A percentile compares a stretch with the other conserved stretches of the same genome.
These are phyloP conservation scores for Melampsora abietis-canadensis DNA, from an alignment of 1,284 basidiomycete species.

Conservation along the genomic window DNA sequence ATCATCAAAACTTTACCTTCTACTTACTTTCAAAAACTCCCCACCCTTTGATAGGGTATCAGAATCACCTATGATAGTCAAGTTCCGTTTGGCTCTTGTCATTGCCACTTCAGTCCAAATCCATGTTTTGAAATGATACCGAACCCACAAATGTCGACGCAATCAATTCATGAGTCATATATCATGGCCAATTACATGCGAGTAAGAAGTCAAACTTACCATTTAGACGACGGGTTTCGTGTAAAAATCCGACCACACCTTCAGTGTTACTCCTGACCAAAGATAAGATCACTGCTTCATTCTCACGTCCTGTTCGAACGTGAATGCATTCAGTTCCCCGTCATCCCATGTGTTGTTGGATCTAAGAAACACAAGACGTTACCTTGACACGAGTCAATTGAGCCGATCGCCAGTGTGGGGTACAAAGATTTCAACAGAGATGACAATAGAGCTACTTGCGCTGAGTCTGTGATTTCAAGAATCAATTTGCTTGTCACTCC, in stretches of 20 bases:
- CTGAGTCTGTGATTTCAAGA: slow-evolving; percentile 66
- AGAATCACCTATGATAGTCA: slow-evolving; percentile 85
- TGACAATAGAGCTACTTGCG: slow-evolving; percentile 77
- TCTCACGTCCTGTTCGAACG: slow-evolving; percentile 38
- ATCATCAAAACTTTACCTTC: background rate
- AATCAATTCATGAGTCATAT: slow-evolving; percentile 13
- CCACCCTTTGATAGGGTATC: slow-evolving; percentile 79
- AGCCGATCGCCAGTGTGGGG: slow-evolving; percentile 64
- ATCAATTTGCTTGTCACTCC: background rate
- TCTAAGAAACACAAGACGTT: slow-evolving; percentile 51
- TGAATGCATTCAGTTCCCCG: slow-evolving; percentile 55
- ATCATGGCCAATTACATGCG: background rate
- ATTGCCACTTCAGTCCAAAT: slow-evolving; percentile 67
- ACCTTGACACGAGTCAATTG: slow-evolving; percentile 32
- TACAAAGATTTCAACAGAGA: slow-evolving; percentile 70
- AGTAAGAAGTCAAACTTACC: slow-evolving; percentile 57
- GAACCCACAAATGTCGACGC: slow-evolving; percentile 5
- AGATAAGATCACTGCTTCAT: slow-evolving; percentile 77
- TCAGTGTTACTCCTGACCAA: slow-evolving; percentile 77
- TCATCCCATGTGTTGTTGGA: slow-evolving; percentile 80
- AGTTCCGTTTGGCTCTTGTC: slow-evolving; percentile 84
- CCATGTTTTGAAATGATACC: background rate
- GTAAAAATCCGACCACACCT: slow-evolving; percentile 86
- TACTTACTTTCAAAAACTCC: slow-evolving; percentile 64
- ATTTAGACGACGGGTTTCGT: slow-evolving; percentile 82